Evolutionary conservation across 2,329 filamentous ascomycete species (phyloP).

Genomic region (Colletotrichum sp.): DNA sequence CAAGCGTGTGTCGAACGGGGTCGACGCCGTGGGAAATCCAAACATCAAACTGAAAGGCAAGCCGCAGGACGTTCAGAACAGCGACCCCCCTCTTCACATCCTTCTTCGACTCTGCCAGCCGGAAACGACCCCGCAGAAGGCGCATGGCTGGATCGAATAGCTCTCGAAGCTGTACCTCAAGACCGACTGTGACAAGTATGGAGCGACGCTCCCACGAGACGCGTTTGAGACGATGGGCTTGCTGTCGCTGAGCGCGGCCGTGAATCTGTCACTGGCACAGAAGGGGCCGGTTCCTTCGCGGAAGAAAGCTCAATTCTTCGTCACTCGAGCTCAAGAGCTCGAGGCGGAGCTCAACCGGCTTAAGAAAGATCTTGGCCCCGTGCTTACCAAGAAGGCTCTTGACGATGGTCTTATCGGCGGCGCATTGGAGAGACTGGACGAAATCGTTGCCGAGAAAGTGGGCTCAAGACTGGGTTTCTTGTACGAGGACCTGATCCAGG

Average conservation of each 20-base stretch:
- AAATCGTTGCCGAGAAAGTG: slow-evolving; percentile 39
- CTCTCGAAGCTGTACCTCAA: slow-evolving; percentile 39
- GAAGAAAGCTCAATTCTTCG: slow-evolving; percentile 44
- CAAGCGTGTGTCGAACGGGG: slow-evolving; percentile 37
- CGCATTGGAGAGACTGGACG: slow-evolving; percentile 40
- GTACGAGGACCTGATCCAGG: slow-evolving; percentile 47
- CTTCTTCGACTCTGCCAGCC: slow-evolving; percentile 49
- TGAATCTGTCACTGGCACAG: slow-evolving; percentile 35
- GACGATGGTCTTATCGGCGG: slow-evolving; percentile 41
- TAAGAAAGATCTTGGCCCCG: slow-evolving; percentile 42
- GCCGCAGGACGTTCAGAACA: slow-evolving; percentile 39
- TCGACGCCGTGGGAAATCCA: slow-evolving; percentile 36
- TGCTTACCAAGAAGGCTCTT: slow-evolving; percentile 46
- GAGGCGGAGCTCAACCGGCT: slow-evolving; percentile 42
- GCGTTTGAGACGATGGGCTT: slow-evolving; percentile 38
- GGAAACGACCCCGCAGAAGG: slow-evolving; percentile 36
- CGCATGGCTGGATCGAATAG: slow-evolving; percentile 45
- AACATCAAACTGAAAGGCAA: slow-evolving; percentile 45
- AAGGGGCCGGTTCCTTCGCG: slow-evolving; percentile 37
- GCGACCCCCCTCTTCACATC: slow-evolving; percentile 46
- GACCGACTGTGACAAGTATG: slow-evolving; percentile 30
- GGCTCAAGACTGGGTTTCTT: slow-evolving; percentile 46
- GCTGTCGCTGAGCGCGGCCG: slow-evolving; percentile 44
- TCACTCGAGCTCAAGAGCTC: slow-evolving; percentile 34
- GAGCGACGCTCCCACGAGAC: slow-evolving; percentile 34